Conservation (phyloP, 1,284 basidiomycete species). For the Stygiomarasmius scandens region DNA sequence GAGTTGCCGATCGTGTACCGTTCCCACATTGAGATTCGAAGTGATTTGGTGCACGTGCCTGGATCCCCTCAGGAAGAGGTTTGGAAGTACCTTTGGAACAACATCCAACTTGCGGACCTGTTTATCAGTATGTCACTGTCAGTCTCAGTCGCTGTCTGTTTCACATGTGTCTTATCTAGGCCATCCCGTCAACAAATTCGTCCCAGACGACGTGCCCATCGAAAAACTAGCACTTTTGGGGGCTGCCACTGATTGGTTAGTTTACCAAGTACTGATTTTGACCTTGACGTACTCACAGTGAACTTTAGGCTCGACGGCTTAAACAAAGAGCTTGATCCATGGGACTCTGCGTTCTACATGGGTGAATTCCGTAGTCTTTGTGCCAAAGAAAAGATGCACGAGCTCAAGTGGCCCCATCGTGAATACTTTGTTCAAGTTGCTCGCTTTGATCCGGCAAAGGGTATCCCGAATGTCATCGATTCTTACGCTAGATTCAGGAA, state of each 20-base stretch:
- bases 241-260: constrained; percentile 79
- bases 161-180: constrained; percentile 27
- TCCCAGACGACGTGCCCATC: constrained; percentile 78
- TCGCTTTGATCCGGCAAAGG: constrained; percentile 49
- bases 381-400: constrained; percentile 73
- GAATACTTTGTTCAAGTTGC: constrained; percentile 80
- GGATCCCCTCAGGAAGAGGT: constrained; percentile 85
- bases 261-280: neutral
- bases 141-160: neutral
- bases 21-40: constrained; percentile 89
- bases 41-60: constrained; percentile 71
- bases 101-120: constrained; percentile 81
- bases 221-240: constrained; percentile 72
- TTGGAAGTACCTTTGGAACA: constrained; percentile 90
- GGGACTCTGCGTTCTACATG: constrained; percentile 83
- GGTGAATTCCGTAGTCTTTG: constrained; percentile 79
- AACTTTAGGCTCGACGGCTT: constrained; percentile 81
- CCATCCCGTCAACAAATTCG: constrained; percentile 90
- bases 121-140: constrained; percentile 66
- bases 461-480: constrained; percentile 81
- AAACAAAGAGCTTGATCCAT: constrained; percentile 77
- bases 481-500: constrained; percentile 80
- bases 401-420: constrained; percentile 77
- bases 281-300: too few species aligned
- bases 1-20: constrained; percentile 86